A percentile compares a stretch with the other conserved stretches of the same genome.
These are phyloP conservation scores for Paxillus ammoniavirescens DNA, from an alignment of 768 basidiomycete genomes.

Conservation along the genomic window DNA sequence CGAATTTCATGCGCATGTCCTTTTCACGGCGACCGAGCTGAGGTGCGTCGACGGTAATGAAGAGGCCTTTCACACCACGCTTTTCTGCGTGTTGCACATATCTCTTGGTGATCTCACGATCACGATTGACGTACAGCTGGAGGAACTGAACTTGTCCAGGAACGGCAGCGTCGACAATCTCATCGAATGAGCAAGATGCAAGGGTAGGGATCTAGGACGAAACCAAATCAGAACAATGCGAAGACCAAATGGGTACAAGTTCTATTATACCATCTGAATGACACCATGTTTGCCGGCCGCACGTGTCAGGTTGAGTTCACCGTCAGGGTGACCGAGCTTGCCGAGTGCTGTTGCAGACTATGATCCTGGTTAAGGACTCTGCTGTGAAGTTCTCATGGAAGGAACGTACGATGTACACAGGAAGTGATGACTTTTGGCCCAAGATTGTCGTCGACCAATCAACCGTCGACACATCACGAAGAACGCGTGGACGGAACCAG, in stretches of 20 bases:
- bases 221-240: not conserved
- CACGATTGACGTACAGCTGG: constrained; percentile 86
- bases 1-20: constrained; percentile 96
- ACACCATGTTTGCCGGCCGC: constrained; percentile 75
- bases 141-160: constrained; percentile 79
- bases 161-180: constrained; percentile 79
- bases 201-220: constrained; percentile 77
- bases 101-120: constrained; percentile 75
- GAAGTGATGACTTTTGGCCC: constrained; percentile 69
- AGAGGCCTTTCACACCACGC: constrained; percentile 84
- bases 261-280: constrained; percentile 59
- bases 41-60: constrained; percentile 94
- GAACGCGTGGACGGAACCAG: constrained; percentile 86
- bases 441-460: constrained; percentile 79
- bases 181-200: constrained; percentile 90
- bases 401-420: constrained; percentile 64
- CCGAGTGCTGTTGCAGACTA: constrained; percentile 76
- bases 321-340: constrained; percentile 91
- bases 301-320: constrained; percentile 82
- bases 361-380: not conserved
- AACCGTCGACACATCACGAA: constrained; percentile 77
- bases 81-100: constrained; percentile 84
- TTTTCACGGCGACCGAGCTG: constrained; percentile 89
- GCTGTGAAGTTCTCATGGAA: not conserved
- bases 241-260: not conserved